These are phyloP conservation scores for Kwoniella europaea DNA, from an alignment of 768 basidiomycete genomes.

Conservation along the genomic window DNA sequence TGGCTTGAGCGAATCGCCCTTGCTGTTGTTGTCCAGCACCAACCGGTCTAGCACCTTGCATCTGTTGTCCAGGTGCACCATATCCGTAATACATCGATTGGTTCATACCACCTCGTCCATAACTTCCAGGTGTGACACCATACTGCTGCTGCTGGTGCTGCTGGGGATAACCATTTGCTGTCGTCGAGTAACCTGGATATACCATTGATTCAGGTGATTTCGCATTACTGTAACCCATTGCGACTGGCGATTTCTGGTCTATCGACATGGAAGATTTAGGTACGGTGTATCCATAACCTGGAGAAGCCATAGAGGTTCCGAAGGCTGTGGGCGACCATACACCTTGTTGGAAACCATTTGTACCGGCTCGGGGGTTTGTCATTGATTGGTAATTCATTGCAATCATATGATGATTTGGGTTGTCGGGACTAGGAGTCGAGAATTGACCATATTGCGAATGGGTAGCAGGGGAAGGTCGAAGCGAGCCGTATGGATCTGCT, in stretches of 20 bases:
- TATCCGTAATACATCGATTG: constrained; percentile 27
- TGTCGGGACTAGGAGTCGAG: constrained; percentile 22
- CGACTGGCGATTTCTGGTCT: constrained; percentile 16
- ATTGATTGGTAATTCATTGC: constrained; percentile 22
- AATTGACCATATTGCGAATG: constrained; percentile 25
- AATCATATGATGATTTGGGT: constrained; percentile 16
- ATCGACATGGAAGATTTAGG: constrained; percentile 29
- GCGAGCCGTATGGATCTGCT: not conserved
- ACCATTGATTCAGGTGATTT: constrained; percentile 11
- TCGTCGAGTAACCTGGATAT: constrained; percentile 13
- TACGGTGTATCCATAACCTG: constrained; percentile 38
- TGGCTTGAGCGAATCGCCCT: constrained; percentile 17
- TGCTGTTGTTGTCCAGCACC: constrained; percentile 1
- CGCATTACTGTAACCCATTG: constrained; percentile 16
- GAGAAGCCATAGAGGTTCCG: constrained; percentile 37
- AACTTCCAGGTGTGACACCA: not conserved
- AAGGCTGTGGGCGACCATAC: constrained; percentile 48
- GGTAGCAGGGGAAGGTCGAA: constrained; percentile 15
- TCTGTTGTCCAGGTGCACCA: constrained; percentile 20
- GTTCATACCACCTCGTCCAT: constrained; percentile 5
- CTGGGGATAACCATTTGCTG: constrained; percentile 9
- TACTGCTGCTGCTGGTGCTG: constrained; percentile 24
- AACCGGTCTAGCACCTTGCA: not conserved
- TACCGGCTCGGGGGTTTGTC: constrained; percentile 15
- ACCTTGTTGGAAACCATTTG: constrained; percentile 28